Percentiles rank a stretch among this genome's conserved stretches.
Evolutionary conservation across 331 rosid species (phyloP).

Genomic region (Cydonia oblonga): DNA sequence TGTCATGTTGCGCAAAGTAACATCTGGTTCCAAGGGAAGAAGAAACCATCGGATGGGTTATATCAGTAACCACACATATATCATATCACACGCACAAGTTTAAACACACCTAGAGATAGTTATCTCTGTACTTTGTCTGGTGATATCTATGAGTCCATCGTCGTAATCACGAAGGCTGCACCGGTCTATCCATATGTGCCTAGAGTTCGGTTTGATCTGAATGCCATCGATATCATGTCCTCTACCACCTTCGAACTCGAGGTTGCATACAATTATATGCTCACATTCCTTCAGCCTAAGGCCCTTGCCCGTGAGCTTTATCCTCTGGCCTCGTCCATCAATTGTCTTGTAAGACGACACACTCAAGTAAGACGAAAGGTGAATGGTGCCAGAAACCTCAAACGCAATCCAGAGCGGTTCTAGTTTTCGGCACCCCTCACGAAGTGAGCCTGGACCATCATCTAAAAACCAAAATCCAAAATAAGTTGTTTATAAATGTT

Average conservation of each 20-base stretch:
- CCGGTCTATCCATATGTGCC: slow-evolving; percentile 20
- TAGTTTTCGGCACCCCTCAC: slow-evolving; percentile 47
- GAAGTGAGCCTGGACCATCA: slow-evolving; percentile 71
- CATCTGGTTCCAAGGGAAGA: slow-evolving; percentile 7
- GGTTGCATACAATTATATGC: slow-evolving; percentile 16
- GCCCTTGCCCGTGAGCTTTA: slow-evolving; percentile 16
- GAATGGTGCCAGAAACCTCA: slow-evolving; percentile 45
- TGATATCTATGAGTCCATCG: slow-evolving; percentile 20
- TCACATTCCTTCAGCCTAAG: slow-evolving; percentile 16
- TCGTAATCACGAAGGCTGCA: slow-evolving; percentile 18
- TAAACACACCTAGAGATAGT: slow-evolving; percentile 13
- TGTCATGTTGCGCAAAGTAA: slow-evolving; percentile 17
- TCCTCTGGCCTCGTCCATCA: slow-evolving; percentile 14
- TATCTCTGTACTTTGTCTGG: slow-evolving; percentile 17
- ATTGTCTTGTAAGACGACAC: slow-evolving; percentile 14
- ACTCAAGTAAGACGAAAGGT: slow-evolving; percentile 5
- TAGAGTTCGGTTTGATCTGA: slow-evolving; percentile 18
- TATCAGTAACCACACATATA: neutral
- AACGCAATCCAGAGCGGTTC: slow-evolving; percentile 69
- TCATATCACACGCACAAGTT: too few relatives aligned
- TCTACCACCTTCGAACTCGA: slow-evolving; percentile 18
- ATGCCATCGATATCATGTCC: slow-evolving; percentile 22
- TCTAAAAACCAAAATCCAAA: slow-evolving; percentile 18
- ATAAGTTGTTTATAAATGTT: neutral
- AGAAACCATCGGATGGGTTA: neutral